phyloP scores from a whole-genome alignment of 805 yeast species.

The Torulaspora quercuum region DNA sequence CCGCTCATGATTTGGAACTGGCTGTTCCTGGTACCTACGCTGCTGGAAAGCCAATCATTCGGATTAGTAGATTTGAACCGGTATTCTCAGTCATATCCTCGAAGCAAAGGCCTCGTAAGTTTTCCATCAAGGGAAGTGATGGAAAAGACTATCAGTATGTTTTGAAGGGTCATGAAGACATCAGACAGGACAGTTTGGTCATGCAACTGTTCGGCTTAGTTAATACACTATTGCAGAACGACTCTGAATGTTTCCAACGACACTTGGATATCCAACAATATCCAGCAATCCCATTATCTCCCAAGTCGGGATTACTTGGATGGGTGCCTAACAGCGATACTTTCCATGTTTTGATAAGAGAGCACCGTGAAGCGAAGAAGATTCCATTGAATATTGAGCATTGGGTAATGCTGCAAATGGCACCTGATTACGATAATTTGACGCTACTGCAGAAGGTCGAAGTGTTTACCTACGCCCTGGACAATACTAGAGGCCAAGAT shows the following conservation, averaged over 20 bases:
- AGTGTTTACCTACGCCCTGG: conserved; percentile 92
- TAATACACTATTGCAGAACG: conserved; percentile 81
- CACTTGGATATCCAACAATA: conserved; percentile 89
- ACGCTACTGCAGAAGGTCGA: conserved; percentile 91
- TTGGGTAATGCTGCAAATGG: conserved; percentile 95
- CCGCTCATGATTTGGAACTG: conserved; percentile 72
- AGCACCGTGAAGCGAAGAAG: conserved; percentile 87
- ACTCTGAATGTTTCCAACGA: conserved; percentile 93
- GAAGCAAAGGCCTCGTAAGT: conserved; percentile 90
- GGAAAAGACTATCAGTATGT: conserved; percentile 83
- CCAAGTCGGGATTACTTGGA: conserved; percentile 92
- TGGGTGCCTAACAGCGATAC: conserved; percentile 99
- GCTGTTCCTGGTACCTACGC: conserved; percentile 94
- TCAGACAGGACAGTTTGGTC: conserved; percentile 93
- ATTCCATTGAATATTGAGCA: conserved; percentile 89
- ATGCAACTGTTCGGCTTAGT: conserved; percentile 97
- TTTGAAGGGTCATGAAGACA: conserved; percentile 95
- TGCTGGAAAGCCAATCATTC: conserved; percentile 74
- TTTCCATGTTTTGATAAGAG: conserved; percentile 86
- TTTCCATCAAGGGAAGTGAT: conserved; percentile 79
- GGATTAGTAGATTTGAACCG: conserved; percentile 75
- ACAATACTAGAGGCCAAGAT: conserved; percentile 95
- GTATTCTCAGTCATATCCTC: conserved; percentile 84
- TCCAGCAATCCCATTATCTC: conserved; percentile 93
- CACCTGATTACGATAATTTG: conserved; percentile 87